Evolutionary conservation across 2,329 filamentous ascomycete genomes (phyloP).

Genomic region (Blastomyces emzantsi): DNA sequence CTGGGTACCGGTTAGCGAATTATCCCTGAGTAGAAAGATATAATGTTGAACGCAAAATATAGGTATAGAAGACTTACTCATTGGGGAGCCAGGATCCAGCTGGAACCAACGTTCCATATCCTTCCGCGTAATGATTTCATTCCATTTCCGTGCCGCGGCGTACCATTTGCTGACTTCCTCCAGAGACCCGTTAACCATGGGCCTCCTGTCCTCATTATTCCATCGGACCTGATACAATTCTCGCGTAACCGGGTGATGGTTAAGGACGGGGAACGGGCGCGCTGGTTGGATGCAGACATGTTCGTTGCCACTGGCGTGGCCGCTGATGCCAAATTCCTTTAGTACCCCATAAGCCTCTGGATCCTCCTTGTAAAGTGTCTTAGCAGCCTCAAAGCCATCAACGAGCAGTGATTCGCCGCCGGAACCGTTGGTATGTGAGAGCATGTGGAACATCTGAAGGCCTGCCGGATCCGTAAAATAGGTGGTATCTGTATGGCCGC

Average conservation of each 20-base stretch:
- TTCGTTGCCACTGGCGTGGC: constrained; percentile 79
- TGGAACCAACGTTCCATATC: constrained; percentile 71
- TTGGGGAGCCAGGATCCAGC: constrained; percentile 63
- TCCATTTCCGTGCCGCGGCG: constrained; percentile 64
- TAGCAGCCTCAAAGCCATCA: constrained; percentile 71
- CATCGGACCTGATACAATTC: constrained; percentile 63
- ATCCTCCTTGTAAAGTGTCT: constrained; percentile 47
- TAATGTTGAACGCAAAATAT: neutral
- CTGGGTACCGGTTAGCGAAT: constrained; percentile 34
- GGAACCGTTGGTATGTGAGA: constrained; percentile 57
- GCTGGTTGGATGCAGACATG: constrained; percentile 72
- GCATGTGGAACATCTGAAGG: constrained; percentile 83
- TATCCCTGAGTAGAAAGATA: neutral
- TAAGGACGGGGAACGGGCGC: constrained; percentile 61
- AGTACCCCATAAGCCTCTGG: constrained; percentile 51
- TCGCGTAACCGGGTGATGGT: constrained; percentile 41
- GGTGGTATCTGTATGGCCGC: constrained; percentile 86
- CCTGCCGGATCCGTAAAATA: constrained; percentile 92
- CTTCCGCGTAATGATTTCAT: constrained; percentile 56
- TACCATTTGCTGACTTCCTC: constrained; percentile 60
- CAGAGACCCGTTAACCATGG: constrained; percentile 48
- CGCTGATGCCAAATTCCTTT: constrained; percentile 51
- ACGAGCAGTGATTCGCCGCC: constrained; percentile 77
- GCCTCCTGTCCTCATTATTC: constrained; percentile 85
- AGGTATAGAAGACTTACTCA: constrained; percentile 50